A percentile compares a stretch with the other conserved stretches of the same genome.
These are phyloP conservation scores for Trametes coccinea DNA, from an alignment of 768 basidiomycete genomes.

Conservation along the genomic window DNA sequence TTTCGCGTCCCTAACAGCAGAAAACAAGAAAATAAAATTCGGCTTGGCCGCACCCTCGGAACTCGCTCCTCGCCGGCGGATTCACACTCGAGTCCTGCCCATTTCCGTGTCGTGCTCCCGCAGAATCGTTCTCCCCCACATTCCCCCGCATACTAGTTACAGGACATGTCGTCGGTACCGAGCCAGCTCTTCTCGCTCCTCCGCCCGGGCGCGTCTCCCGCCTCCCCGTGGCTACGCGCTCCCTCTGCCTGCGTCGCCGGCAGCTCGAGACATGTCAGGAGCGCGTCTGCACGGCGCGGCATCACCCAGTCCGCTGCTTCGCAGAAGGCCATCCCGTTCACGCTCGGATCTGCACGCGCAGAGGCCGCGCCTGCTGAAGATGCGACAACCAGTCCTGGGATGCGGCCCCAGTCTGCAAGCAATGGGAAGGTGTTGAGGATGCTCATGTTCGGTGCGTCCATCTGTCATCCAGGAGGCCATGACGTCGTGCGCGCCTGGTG, in stretches of 20 bases:
- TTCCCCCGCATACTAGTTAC: background rate
- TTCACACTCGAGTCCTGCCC: background rate
- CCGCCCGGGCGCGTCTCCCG: slow-evolving; percentile 1
- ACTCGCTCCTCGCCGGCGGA: background rate
- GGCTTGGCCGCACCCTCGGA: background rate
- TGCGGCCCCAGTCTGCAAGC: background rate
- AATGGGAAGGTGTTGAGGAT: slow-evolving; percentile 47
- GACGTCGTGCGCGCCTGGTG: background rate
- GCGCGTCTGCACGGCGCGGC: background rate
- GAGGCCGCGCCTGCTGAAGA: slow-evolving; percentile 24
- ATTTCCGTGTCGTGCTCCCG: slow-evolving; percentile 7
- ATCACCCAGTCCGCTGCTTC: slow-evolving; percentile 34
- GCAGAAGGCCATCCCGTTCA: slow-evolving; percentile 46
- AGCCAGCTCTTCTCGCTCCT: slow-evolving; percentile 10
- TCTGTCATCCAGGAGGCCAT: background rate
- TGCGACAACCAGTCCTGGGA: background rate
- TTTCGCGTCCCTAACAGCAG: background rate
- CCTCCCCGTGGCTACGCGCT: slow-evolving; percentile 2
- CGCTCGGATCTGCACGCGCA: slow-evolving; percentile 44
- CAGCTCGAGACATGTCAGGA: background rate
- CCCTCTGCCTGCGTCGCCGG: background rate
- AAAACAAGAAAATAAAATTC: background rate
- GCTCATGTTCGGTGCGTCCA: slow-evolving; percentile 58
- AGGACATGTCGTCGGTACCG: background rate
- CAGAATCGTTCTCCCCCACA: slow-evolving; percentile 5